Conservation (phyloP, 768 basidiomycete genomes). For the Podaxis rugospora region DNA sequence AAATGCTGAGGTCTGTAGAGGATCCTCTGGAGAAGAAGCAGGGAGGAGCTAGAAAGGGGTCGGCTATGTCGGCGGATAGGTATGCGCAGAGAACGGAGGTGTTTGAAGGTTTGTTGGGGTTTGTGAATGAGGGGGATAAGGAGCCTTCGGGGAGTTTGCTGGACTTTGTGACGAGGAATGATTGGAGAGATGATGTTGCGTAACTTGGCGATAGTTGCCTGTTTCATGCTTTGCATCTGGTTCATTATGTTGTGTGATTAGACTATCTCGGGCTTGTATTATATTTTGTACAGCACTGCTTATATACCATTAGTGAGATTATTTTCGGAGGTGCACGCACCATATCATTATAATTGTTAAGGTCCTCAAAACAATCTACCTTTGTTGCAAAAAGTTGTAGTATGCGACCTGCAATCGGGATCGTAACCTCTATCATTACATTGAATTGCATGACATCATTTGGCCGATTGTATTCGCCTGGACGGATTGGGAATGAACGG, state of each 20-base stretch:
- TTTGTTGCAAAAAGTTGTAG: too few species aligned
- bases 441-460: background rate
- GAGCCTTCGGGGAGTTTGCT: conserved; percentile 62
- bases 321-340: background rate
- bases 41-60: conserved; percentile 13
- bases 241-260: background rate
- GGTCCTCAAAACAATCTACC: too few species aligned
- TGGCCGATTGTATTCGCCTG: background rate
- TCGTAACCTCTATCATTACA: background rate
- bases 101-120: conserved; percentile 63
- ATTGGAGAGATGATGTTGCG: conserved; percentile 14
- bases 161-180: conserved; percentile 50
- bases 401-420: too few species aligned
- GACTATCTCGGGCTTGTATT: background rate
- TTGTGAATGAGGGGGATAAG: conserved; percentile 59
- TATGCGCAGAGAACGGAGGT: conserved; percentile 65
- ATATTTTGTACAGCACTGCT: background rate
- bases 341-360: too few species aligned
- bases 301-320: background rate
- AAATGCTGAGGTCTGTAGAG: conserved; percentile 22
- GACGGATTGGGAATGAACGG: background rate
- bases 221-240: background rate
- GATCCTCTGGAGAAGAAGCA: conserved; percentile 21
- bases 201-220: background rate
- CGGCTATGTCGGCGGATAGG: conserved; percentile 36